phyloP scores from a whole-genome alignment of 2,329 filamentous ascomycete genomes.

The Penicillium italicum region DNA sequence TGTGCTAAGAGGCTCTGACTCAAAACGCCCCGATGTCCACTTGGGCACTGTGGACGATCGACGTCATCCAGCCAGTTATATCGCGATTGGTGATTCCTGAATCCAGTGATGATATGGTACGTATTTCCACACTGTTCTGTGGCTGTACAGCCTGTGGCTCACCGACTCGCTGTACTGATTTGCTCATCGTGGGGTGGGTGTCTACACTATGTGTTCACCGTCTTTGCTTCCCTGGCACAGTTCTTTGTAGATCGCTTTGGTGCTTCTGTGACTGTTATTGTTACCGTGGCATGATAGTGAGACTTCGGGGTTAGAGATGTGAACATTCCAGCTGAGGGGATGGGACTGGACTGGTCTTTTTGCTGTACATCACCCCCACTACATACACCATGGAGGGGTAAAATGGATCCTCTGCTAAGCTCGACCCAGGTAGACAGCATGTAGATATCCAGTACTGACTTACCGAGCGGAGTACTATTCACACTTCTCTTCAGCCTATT shows the following conservation, averaged over 20 bases:
- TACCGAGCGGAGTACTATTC: neutral
- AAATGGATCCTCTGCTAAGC: neutral
- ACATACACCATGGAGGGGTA: neutral
- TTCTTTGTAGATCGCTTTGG: neutral
- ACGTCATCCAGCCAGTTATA: neutral
- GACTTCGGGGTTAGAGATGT: neutral
- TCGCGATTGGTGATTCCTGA: neutral
- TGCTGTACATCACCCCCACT: neutral
- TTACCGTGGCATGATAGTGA: neutral
- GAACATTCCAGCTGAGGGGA: neutral
- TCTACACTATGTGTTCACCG: neutral
- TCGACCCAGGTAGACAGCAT: neutral
- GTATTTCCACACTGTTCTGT: neutral
- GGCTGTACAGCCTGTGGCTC: conserved; percentile 1
- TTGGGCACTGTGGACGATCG: neutral
- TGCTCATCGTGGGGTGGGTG: neutral
- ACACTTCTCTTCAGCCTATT: neutral
- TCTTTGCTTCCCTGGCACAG: neutral
- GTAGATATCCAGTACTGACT: neutral
- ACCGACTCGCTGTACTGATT: neutral
- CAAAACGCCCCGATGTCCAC: neutral
- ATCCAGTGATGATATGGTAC: neutral
- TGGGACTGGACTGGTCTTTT: neutral
- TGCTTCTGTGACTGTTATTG: neutral
- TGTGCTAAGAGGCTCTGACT: neutral